These are phyloP conservation scores for Trichoderma arundinaceum DNA, from an alignment of 2,329 filamentous ascomycete genomes.

Conservation along the genomic window DNA sequence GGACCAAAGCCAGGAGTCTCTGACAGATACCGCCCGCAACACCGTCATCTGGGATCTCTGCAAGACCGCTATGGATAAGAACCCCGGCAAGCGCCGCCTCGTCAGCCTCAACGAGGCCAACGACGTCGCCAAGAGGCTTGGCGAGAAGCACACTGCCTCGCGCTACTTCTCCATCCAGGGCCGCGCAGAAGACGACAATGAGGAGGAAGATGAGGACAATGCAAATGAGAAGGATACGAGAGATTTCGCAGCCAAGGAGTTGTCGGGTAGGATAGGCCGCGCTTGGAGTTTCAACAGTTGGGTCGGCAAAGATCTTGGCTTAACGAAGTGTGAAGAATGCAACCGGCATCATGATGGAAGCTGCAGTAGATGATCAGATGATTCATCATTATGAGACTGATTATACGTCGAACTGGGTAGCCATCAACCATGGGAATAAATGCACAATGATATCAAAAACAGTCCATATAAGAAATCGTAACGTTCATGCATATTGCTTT, in stretches of 20 bases:
- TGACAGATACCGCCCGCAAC: slow-evolving; percentile 22
- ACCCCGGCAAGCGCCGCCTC: slow-evolving; percentile 52
- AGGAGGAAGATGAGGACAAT: slow-evolving; percentile 37
- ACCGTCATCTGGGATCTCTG: slow-evolving; percentile 46
- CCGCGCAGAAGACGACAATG: slow-evolving; percentile 40
- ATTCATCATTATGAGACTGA: neutral
- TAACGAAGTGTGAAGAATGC: slow-evolving; percentile 33
- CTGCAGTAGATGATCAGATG: neutral
- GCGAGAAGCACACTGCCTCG: slow-evolving; percentile 53
- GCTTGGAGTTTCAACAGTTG: slow-evolving; percentile 36
- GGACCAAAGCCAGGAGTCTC: slow-evolving; percentile 31
- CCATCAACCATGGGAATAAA: neutral
- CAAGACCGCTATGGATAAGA: slow-evolving; percentile 40
- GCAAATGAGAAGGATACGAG: slow-evolving; percentile 34
- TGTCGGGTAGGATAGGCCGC: slow-evolving; percentile 32
- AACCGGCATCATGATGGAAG: slow-evolving; percentile 30
- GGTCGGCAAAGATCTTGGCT: slow-evolving; percentile 32
- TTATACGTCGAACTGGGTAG: neutral
- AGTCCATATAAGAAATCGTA: neutral
- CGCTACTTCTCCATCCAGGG: slow-evolving; percentile 47
- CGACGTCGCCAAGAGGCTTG: slow-evolving; percentile 62
- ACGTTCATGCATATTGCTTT: neutral
- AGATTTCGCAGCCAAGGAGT: slow-evolving; percentile 43
- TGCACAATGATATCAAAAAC: neutral
- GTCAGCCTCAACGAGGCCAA: slow-evolving; percentile 63